Evolutionary conservation across 2,329 filamentous ascomycete genomes (phyloP), one percentile per base, ranked within the genome.

Genomic region (Alternaria sp.): DNA sequence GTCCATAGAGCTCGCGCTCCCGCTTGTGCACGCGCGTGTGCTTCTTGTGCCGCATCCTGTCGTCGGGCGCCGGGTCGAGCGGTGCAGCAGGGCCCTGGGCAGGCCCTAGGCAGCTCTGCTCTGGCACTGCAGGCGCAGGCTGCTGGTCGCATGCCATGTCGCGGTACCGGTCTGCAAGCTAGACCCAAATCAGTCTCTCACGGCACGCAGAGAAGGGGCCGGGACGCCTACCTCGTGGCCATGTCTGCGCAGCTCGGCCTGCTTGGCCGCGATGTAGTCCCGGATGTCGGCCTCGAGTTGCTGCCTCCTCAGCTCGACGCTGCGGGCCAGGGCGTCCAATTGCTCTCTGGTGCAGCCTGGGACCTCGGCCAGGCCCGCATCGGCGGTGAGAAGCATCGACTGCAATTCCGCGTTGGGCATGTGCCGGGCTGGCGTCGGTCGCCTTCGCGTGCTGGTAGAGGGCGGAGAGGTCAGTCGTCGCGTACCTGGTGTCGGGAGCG

Each of bases 21-120:
- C 77, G 73, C 69, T 80, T 79, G 66, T 79, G 77, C 26, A 79
- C 77, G 54, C 75, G 74, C 54, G 72, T 74, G 69, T 77, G 74
- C 69, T 78, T 79, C 52, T 71, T 74, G 40, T 70, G 73, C 70
- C 75, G 77, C 59, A 67, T 69, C 59, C 68, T 70, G 52, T 78
- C 74, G 46, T 69, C 67, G 15, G 69, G 66, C 51, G 61, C 54
- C 9, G 59, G 51, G 43, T 74, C 64, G 49, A 67, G 59, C 47
- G 64, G 25, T 23, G 57, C 25, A 40, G 50, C 51, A 25, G 19
- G 49, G 64, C 51, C 54, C 23, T 61, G 56, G 46, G 59, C 59
- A 59, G 56, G 47, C 50, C 57, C 55, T 11, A 40, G 45, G 36
- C 25, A 36, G 21, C 44, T 25, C 45, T 51, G 32, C 30, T 55